A percentile compares a stretch with the other conserved stretches of the same genome.
Conservation (phyloP, 805 yeast species). For the Teunomyces atbi region DNA sequence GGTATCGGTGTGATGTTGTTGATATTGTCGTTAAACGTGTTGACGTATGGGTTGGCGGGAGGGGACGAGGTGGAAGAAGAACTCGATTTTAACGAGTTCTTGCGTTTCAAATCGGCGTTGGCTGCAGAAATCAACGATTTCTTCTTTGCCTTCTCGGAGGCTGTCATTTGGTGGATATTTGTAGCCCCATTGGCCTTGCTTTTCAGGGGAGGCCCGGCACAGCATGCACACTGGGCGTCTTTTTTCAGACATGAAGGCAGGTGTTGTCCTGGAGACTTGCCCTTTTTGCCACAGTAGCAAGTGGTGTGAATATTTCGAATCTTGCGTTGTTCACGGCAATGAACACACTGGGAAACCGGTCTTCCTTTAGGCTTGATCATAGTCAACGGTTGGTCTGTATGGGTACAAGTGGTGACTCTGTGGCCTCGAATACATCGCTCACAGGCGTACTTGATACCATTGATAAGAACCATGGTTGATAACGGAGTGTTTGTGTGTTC, state of each 20-base stretch:
- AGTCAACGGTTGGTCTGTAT: conserved; percentile 84
- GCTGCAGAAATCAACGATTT: conserved; percentile 16
- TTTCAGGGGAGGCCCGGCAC: conserved; percentile 7
- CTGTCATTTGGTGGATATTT: conserved; percentile 13
- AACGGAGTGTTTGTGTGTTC: not conserved
- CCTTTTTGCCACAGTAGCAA: conserved; percentile 67
- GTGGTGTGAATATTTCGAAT: conserved; percentile 61
- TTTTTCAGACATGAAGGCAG: conserved; percentile 39
- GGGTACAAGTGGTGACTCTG: conserved; percentile 90
- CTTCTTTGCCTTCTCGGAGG: conserved; percentile 15
- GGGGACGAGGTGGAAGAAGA: conserved; percentile 5
- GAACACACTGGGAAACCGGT: conserved; percentile 88
- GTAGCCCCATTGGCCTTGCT: conserved; percentile 2
- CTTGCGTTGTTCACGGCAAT: conserved; percentile 76
- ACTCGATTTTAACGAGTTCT: not conserved
- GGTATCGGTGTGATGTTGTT: not conserved
- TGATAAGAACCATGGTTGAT: conserved; percentile 74
- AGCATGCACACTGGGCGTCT: conserved; percentile 42
- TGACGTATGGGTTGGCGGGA: not conserved
- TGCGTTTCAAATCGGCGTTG: conserved; percentile 12
- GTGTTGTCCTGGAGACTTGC: conserved; percentile 40
- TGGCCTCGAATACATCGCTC: conserved; percentile 96
- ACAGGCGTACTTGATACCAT: conserved; percentile 95
- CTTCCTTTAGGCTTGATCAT: conserved; percentile 97
- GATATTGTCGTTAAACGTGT: not conserved